These are phyloP conservation scores for Chlorella sp. DNA, from an alignment of 139 green algal genomes.

Conservation along the genomic window DNA sequence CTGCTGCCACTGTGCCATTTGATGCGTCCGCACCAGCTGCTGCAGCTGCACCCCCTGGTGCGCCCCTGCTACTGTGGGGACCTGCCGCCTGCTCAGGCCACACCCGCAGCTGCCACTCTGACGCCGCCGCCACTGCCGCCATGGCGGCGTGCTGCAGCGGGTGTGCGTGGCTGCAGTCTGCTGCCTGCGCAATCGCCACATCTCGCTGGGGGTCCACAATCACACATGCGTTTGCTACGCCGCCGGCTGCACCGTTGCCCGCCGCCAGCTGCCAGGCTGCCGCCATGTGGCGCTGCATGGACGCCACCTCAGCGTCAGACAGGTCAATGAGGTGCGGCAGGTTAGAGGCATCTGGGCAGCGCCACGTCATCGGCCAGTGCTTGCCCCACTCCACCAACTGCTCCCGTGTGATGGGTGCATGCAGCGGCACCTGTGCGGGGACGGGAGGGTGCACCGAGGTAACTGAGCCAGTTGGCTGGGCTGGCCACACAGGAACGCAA, in stretches of 20 bases:
- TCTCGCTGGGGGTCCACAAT: constrained; percentile 66
- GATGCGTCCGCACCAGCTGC: background rate
- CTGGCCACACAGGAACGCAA: background rate
- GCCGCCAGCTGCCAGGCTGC: constrained; percentile 38
- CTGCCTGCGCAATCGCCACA: constrained; percentile 19
- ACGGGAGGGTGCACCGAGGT: too few relatives aligned
- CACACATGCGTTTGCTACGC: constrained; percentile 63
- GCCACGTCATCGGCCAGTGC: constrained; percentile 81
- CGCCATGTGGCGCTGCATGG: constrained; percentile 62
- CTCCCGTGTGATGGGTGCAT: constrained; percentile 55
- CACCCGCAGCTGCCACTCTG: constrained; percentile 60
- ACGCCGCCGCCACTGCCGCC: constrained; percentile 66
- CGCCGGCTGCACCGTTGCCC: background rate
- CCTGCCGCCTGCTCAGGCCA: constrained; percentile 47
- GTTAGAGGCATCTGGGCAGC: constrained; percentile 43
- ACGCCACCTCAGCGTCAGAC: background rate
- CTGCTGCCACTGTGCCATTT: background rate
- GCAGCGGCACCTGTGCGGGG: constrained; percentile 44
- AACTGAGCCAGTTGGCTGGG: background rate
- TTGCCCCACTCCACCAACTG: constrained; percentile 67
- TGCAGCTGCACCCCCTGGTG: background rate
- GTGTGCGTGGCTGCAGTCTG: constrained; percentile 39
- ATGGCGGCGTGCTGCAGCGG: constrained; percentile 86
- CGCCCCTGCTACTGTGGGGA: background rate
- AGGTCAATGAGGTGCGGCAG: background rate